Conservation (phyloP, 148 eudicot species). For the Vaccinium myrtillus region DNA sequence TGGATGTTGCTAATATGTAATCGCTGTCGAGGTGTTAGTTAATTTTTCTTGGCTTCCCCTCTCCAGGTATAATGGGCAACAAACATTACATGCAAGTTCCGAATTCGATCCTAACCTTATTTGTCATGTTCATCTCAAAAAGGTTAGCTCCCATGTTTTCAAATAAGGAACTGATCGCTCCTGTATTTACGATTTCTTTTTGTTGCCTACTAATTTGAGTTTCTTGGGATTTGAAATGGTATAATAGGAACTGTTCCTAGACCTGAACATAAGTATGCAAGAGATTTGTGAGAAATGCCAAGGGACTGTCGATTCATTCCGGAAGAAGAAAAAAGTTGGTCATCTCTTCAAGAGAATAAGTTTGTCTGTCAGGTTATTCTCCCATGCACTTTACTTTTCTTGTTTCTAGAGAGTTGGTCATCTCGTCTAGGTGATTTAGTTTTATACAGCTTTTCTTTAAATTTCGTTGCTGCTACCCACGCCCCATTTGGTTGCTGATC, state of each 20-base stretch:
- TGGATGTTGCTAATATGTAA: not conserved
- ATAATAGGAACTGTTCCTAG: slow-evolving; percentile 49
- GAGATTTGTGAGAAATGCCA: slow-evolving; percentile 67
- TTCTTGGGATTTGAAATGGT: not conserved
- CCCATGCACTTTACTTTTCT: not conserved
- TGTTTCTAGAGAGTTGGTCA: slow-evolving; percentile 4
- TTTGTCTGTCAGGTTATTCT: slow-evolving; percentile 53
- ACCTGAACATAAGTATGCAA: slow-evolving; percentile 48
- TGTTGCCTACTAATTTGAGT: slow-evolving; percentile 6
- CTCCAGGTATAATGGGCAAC: slow-evolving; percentile 65
- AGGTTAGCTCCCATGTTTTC: slow-evolving; percentile 44
- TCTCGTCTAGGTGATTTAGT: not conserved
- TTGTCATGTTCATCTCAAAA: slow-evolving; percentile 88
- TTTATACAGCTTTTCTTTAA: not conserved
- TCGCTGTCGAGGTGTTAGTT: not conserved
- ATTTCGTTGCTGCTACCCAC: not conserved
- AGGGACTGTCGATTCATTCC: slow-evolving; percentile 46
- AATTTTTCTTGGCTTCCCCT: slow-evolving; percentile 16
- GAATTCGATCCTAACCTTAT: slow-evolving; percentile 66
- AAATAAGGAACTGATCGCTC: not conserved
- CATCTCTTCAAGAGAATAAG: slow-evolving; percentile 57
- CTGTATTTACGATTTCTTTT: slow-evolving; percentile 3
- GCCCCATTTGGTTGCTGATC: not conserved
- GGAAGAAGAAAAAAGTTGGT: slow-evolving; percentile 72
- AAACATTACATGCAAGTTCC: slow-evolving; percentile 41